Percentiles rank a stretch among this genome's conserved stretches.
Conservation (phyloP, 345 rosid species). For the Eucalyptus globulus region DNA sequence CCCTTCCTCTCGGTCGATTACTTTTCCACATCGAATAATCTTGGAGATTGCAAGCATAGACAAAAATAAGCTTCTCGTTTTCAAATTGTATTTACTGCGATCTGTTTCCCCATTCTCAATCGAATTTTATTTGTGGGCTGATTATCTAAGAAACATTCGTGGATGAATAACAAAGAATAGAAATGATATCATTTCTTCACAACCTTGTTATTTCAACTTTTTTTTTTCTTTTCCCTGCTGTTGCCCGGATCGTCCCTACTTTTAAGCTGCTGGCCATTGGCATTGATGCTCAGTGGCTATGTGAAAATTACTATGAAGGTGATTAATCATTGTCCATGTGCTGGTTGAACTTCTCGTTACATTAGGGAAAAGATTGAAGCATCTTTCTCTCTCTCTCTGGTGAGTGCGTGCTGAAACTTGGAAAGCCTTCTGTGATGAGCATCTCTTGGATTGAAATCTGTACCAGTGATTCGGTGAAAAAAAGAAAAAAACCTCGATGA, state of each 20-base stretch:
- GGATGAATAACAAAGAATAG: background rate
- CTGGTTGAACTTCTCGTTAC: background rate
- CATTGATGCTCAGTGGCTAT: background rate
- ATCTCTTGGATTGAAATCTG: background rate
- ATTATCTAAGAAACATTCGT: background rate
- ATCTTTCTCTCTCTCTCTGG: background rate
- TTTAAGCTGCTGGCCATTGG: background rate
- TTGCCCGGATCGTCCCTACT: background rate
- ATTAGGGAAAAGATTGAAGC: background rate
- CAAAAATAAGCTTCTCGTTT: background rate
- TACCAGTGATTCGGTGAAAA: rapidly evolving
- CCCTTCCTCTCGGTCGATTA: background rate
- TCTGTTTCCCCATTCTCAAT: background rate
- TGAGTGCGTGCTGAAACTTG: background rate
- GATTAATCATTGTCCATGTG: background rate
- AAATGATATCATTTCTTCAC: background rate
- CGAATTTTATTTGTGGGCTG: background rate
- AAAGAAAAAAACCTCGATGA: background rate
- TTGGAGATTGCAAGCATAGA: background rate
- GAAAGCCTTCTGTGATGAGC: background rate
- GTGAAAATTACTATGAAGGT: background rate
- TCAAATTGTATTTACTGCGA: background rate
- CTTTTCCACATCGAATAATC: background rate
- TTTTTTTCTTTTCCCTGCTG: background rate
- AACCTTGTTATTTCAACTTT: background rate